phyloP scores from a whole-genome alignment of 1,284 basidiomycete species.

The Ceratobasidium sp. region DNA sequence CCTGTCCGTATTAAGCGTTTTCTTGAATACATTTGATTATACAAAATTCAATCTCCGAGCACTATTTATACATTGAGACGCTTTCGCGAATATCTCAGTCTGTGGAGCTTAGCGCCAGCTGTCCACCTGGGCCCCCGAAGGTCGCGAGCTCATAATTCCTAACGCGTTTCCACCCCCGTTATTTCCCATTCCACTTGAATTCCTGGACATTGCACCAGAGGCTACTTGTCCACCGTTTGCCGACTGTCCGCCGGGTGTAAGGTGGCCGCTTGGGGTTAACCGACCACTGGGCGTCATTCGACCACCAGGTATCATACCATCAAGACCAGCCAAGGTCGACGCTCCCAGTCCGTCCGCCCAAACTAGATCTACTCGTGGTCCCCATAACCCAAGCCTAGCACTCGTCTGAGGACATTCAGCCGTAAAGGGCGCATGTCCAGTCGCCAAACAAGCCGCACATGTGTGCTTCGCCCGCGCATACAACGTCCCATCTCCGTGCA shows the following conservation, averaged over 20 bases:
- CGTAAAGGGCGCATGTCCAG: conserved; percentile 21
- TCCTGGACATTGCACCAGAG: background rate
- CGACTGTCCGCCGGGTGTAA: too few relatives aligned
- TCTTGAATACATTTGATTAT: conserved; percentile 38
- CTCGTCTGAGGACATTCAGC: conserved; percentile 26
- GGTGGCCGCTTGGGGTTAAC: too few relatives aligned
- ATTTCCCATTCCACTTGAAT: background rate
- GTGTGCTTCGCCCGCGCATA: conserved; percentile 16
- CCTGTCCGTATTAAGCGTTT: background rate
- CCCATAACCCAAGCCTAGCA: conserved; percentile 31
- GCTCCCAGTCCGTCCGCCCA: background rate
- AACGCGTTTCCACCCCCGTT: background rate
- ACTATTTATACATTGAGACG: background rate
- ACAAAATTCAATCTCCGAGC: background rate
- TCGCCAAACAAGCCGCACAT: conserved; percentile 22
- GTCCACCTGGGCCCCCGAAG: conserved; percentile 1
- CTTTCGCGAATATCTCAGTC: background rate
- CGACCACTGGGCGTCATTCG: too few relatives aligned
- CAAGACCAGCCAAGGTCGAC: too few relatives aligned
- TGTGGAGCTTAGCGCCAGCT: background rate
- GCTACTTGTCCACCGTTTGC: too few relatives aligned
- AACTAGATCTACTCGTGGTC: background rate
- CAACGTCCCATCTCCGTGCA: conserved; percentile 10
- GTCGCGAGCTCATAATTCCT: background rate
- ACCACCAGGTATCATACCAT: too few relatives aligned